These are phyloP conservation scores for Boletus patriciae DNA, from an alignment of 768 basidiomycete genomes.

Conservation along the genomic window DNA sequence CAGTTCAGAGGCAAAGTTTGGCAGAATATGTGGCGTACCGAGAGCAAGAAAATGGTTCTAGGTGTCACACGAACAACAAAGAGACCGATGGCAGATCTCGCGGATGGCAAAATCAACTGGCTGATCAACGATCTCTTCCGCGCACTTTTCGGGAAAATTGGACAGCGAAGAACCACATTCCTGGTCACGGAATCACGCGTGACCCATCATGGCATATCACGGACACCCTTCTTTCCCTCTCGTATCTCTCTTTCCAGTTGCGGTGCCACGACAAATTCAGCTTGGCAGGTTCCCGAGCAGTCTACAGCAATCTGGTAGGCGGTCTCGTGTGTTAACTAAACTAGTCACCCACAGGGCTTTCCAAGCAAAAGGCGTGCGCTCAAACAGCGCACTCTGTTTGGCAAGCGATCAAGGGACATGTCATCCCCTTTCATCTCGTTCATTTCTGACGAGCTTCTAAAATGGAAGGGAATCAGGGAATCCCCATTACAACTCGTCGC, in stretches of 20 bases:
- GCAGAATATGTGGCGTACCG: slow-evolving; percentile 6
- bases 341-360: slow-evolving; percentile 9
- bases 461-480: slow-evolving; percentile 37
- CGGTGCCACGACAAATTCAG: slow-evolving; percentile 6
- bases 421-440: slow-evolving; percentile 30
- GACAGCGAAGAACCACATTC: slow-evolving; percentile 10
- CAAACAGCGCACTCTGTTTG: slow-evolving; percentile 29
- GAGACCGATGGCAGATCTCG: slow-evolving; percentile 18
- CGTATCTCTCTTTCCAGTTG: background rate
- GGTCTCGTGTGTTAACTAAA: slow-evolving; percentile 3
- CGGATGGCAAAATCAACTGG: slow-evolving; percentile 10
- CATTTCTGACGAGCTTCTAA: slow-evolving; percentile 28
- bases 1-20: background rate
- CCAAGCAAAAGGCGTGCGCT: slow-evolving; percentile 14
- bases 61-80: background rate
- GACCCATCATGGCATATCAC: slow-evolving; percentile 2
- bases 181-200: slow-evolving; percentile 22
- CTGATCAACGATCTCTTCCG: slow-evolving; percentile 13
- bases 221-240: background rate
- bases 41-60: background rate
- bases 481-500: slow-evolving; percentile 10
- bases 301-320: background rate
- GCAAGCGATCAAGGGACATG: slow-evolving; percentile 35
- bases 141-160: slow-evolving; percentile 12
- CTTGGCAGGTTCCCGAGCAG: slow-evolving; percentile 2